These are phyloP conservation scores for Oidiodendron maius DNA, from an alignment of 495 filamentous ascomycete genomes.

Conservation along the genomic window DNA sequence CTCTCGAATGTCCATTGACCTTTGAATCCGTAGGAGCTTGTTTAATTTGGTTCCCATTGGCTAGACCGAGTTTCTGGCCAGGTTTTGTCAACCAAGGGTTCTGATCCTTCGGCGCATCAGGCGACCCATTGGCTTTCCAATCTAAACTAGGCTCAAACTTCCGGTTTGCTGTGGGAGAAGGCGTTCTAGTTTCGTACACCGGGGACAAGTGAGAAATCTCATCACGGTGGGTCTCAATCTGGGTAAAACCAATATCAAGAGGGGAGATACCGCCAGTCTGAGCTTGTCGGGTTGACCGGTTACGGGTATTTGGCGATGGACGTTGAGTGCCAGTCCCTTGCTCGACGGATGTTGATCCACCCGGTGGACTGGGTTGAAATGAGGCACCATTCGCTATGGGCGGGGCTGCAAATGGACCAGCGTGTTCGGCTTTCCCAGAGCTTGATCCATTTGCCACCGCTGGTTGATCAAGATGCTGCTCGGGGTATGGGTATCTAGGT, in stretches of 20 bases:
- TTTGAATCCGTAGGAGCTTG: conserved; percentile 19
- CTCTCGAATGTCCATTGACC: conserved; percentile 37
- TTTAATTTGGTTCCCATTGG: conserved; percentile 17
- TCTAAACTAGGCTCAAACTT: conserved; percentile 15
- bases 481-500: conserved; percentile 12
- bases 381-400: conserved; percentile 3
- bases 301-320: conserved; percentile 17
- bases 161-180: conserved; percentile 34
- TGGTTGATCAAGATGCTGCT: conserved; percentile 7
- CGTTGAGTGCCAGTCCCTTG: conserved; percentile 12
- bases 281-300: conserved; percentile 14
- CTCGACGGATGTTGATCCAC: conserved; percentile 11
- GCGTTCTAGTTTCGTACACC: conserved; percentile 47
- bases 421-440: conserved; percentile 1
- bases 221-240: conserved; percentile 18
- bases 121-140: conserved; percentile 6
- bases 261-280: conserved; percentile 22
- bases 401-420: neutral
- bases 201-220: conserved; percentile 41
- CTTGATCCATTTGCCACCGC: conserved; percentile 21
- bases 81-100: neutral
- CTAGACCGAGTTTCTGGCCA: neutral
- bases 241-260: conserved; percentile 19
- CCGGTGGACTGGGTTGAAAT: conserved; percentile 2
- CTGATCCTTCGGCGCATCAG: neutral